These are phyloP conservation scores for Calcarisporium arbuscula DNA, from an alignment of 2,329 filamentous ascomycete genomes.

Conservation along the genomic window DNA sequence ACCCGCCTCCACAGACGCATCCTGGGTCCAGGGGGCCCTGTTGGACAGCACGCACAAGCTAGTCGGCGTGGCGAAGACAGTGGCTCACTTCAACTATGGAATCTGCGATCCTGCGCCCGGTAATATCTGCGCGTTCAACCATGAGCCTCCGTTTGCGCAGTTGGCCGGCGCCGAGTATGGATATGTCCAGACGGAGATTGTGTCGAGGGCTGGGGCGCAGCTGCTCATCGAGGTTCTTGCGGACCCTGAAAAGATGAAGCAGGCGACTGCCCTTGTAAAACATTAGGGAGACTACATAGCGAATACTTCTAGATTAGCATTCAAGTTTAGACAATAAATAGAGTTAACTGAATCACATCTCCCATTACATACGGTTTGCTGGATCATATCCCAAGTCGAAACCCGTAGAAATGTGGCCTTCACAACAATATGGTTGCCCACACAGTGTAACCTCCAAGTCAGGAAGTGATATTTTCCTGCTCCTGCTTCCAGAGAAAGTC, in stretches of 20 bases:
- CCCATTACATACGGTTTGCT: no score
- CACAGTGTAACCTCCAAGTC: no score
- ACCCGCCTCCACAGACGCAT: constrained; percentile 11
- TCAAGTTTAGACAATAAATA: no score
- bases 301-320: no score
- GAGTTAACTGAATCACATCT: no score
- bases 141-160: constrained; percentile 10
- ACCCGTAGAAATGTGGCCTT: no score
- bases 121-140: constrained; percentile 11
- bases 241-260: neutral
- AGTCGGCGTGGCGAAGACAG: constrained; percentile 7
- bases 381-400: no score
- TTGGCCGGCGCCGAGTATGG: constrained; percentile 9
- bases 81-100: constrained; percentile 11
- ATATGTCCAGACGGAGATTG: constrained; percentile 12
- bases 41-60: constrained; percentile 7
- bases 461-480: no score
- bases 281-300: no score
- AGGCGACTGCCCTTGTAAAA: constrained; percentile 7
- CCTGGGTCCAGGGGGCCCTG: constrained; percentile 10
- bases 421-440: no score
- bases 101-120: constrained; percentile 6
- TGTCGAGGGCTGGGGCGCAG: constrained; percentile 10
- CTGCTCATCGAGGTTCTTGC: constrained; percentile 9
- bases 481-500: no score